phyloP scores from a whole-genome alignment of 2,329 filamentous ascomycete species.

The Microsporum ferrugineum region DNA sequence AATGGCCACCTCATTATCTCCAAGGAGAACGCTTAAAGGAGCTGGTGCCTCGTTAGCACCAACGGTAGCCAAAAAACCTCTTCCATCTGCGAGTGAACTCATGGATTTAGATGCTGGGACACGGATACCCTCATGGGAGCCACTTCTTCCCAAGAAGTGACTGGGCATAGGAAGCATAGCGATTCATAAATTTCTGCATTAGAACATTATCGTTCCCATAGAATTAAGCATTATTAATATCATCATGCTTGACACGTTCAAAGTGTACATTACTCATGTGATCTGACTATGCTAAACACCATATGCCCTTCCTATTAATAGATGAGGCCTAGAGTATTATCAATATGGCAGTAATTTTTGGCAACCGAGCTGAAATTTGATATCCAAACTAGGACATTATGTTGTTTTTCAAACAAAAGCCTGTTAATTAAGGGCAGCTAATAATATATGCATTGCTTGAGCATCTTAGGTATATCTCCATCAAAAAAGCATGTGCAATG shows the following conservation, averaged over 20 bases:
- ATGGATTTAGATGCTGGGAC: constrained; percentile 7
- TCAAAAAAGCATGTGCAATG: no score
- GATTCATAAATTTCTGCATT: background rate
- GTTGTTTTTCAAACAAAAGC: no score
- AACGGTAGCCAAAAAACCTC: background rate
- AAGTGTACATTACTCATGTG: background rate
- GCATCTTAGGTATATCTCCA: no score
- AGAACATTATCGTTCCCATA: background rate
- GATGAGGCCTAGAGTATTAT: no score
- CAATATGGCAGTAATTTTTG: no score
- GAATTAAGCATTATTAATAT: background rate
- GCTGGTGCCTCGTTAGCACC: background rate
- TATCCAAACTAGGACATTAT: no score
- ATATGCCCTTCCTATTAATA: no score
- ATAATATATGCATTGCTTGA: no score
- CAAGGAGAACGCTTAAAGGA: background rate
- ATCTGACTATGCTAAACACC: no score
- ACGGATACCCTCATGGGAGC: constrained; percentile 1
- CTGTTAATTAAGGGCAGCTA: no score
- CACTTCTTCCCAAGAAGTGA: constrained; percentile 5
- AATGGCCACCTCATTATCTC: background rate
- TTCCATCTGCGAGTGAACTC: background rate
- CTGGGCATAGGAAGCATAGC: no score
- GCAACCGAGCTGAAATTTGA: no score
- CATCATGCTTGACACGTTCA: background rate